phyloP scores from a whole-genome alignment of 805 yeast genomes.

The Cyberlindnera xylosilytica region DNA sequence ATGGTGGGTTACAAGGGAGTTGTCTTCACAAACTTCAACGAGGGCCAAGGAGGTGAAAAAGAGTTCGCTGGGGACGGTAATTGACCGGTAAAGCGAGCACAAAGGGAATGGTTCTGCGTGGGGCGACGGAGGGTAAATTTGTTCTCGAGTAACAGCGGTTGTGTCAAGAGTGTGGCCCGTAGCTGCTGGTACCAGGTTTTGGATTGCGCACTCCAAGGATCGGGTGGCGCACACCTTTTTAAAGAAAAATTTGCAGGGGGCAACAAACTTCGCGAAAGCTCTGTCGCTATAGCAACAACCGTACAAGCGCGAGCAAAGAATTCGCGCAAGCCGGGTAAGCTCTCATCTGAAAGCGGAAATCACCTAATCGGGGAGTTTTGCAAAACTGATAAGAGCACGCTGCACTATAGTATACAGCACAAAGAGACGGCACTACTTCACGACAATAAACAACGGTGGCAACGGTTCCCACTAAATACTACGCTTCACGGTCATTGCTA shows the following conservation, averaged over 20 bases:
- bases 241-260: conserved; percentile 11
- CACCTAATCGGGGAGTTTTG: background rate
- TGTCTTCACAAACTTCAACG: too few species aligned
- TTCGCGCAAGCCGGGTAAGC: conserved; percentile 9
- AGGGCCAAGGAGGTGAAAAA: too few species aligned
- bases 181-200: conserved; percentile 5
- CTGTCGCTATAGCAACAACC: background rate
- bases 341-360: background rate
- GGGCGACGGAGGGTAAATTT: background rate
- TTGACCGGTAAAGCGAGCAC: background rate
- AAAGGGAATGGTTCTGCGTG: background rate
- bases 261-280: conserved; percentile 6
- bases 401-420: too few species aligned
- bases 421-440: too few species aligned
- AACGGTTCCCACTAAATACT: too few species aligned
- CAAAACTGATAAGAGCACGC: too few species aligned
- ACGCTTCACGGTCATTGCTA: too few species aligned
- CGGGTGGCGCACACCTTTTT: conserved; percentile 15
- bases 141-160: background rate
- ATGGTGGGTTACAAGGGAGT: background rate
- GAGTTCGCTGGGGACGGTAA: background rate
- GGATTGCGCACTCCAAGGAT: conserved; percentile 9
- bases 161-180: conserved; percentile 16
- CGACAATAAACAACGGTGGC: too few species aligned
- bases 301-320: too few species aligned